A percentile compares a stretch with the other conserved stretches of the same genome.
phyloP scores from a whole-genome alignment of 2,329 filamentous ascomycete species.

The Fulvia fulva region DNA sequence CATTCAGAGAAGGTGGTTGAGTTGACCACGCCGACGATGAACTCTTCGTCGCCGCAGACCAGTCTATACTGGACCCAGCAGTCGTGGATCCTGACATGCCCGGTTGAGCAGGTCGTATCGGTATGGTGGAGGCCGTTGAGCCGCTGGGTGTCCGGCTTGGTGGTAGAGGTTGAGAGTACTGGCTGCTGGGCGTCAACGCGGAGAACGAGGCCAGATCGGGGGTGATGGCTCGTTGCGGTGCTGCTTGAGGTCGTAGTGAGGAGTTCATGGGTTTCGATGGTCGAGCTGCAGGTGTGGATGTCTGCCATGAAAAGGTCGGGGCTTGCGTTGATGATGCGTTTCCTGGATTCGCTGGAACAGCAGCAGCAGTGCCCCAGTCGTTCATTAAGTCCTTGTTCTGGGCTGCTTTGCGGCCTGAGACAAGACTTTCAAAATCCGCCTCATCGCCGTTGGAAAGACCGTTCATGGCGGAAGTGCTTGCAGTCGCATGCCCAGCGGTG shows the following conservation, averaged over 20 bases:
- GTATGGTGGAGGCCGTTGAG: slow-evolving; percentile 20
- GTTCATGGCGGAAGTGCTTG: slow-evolving; percentile 55
- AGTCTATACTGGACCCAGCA: slow-evolving; percentile 47
- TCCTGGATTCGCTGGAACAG: slow-evolving; percentile 13
- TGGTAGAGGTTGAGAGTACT: slow-evolving; percentile 38
- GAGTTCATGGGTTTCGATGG: slow-evolving; percentile 9
- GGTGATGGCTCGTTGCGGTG: slow-evolving; percentile 30
- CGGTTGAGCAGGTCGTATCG: slow-evolving; percentile 31
- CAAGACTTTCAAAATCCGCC: slow-evolving; percentile 82
- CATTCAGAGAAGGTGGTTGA: slow-evolving; percentile 7
- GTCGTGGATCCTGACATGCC: neutral
- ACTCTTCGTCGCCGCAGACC: slow-evolving; percentile 40
- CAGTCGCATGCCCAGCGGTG: slow-evolving; percentile 50
- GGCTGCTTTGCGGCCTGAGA: slow-evolving; percentile 65
- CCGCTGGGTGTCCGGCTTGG: slow-evolving; percentile 31
- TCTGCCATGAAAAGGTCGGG: slow-evolving; percentile 47
- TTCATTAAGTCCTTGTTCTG: slow-evolving; percentile 38
- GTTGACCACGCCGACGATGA: slow-evolving; percentile 11
- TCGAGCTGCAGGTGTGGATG: slow-evolving; percentile 13
- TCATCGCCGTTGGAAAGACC: slow-evolving; percentile 56
- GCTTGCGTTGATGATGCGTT: slow-evolving; percentile 19
- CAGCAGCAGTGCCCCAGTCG: slow-evolving; percentile 38
- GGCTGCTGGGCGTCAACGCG: slow-evolving; percentile 35
- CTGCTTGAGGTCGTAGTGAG: slow-evolving; percentile 16
- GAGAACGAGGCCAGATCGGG: slow-evolving; percentile 36